Evolutionary conservation across 257 asterid genomes (phyloP), one percentile per base, ranked within the genome.

Genomic region (Rauvolfia tetraphylla): DNA sequence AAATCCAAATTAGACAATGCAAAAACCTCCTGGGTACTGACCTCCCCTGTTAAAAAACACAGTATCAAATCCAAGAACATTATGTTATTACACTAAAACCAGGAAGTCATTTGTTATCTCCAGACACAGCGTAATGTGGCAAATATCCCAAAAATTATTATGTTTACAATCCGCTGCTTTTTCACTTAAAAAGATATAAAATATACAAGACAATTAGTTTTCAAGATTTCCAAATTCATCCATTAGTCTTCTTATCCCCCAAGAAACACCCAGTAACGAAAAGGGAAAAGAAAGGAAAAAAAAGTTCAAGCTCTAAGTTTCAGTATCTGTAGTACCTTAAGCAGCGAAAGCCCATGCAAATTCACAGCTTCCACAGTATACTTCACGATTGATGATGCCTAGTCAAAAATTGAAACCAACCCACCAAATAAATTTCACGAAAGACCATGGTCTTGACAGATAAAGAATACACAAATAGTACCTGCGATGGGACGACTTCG

Each of bases 21-120:
- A 77, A 93, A 95, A 51, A 95, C 96, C 79, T 95, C 98, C 78
- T 87, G 85, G 51, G 97, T 95, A 81, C 90, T 93, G 81, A 91
- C 98, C 98, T 89, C 68, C 98, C 99, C 98, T 95, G 53, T 44
- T n/a, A n/a, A 80, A 61, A 69, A 82, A 79, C 72, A 62, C 85
- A 81, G 51, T 31, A 68, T 10, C 54, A 56, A 49, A 36, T 33
- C 56, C 27, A 72, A 57, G 34, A 41, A 27, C 69, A 72, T 29
- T 13, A 56, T 15, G 31, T 20, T 48, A 44, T 8, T 51, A 18
- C 23, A 51, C 57, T 13, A 34, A 53, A 67, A 18, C 31, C 31
- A 38, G 15, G 20, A 15, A 41, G 20, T 29, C 36, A 39, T 20
- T 14, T 7, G 27, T 33, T 23, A 49, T 5, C 46, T 62, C 42